A percentile compares a stretch with the other conserved stretches of the same genome.
These are phyloP conservation scores for Corinectria fuckeliana DNA, from an alignment of 2,329 filamentous ascomycete genomes.

Conservation along the genomic window DNA sequence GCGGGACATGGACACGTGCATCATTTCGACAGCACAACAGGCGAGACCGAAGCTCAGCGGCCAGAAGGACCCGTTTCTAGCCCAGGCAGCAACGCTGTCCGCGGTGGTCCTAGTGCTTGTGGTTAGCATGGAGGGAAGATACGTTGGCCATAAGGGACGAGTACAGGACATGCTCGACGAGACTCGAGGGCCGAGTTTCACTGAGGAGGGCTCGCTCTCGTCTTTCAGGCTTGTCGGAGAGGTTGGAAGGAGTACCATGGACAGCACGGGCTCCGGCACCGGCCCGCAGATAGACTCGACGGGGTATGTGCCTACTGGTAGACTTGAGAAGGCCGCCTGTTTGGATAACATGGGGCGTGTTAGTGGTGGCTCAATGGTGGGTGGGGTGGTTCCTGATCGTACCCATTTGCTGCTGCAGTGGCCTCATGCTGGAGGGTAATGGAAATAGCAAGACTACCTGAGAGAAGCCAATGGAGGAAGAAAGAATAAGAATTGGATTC, in stretches of 20 bases:
- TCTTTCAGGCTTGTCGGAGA: not conserved
- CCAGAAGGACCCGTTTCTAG: not conserved
- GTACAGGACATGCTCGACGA: not conserved
- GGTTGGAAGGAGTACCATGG: not conserved
- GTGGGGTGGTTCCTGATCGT: not conserved
- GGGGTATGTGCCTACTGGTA: too few species aligned
- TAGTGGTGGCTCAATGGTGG: not conserved
- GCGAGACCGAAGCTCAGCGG: not conserved
- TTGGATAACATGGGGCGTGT: not conserved
- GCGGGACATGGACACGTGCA: not conserved
- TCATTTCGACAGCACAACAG: not conserved
- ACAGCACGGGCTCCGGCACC: not conserved
- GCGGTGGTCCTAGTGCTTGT: not conserved
- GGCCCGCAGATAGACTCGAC: not conserved
- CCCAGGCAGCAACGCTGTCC: not conserved
- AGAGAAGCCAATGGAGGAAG: not conserved
- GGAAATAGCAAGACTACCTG: not conserved
- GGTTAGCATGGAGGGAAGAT: not conserved
- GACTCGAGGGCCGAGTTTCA: not conserved
- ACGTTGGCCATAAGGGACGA: not conserved
- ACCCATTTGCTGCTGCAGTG: not conserved
- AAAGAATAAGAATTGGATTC: not conserved
- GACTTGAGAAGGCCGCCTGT: not conserved
- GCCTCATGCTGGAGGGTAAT: not conserved
- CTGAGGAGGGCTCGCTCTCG: not conserved